Percentiles rank a stretch among this genome's conserved stretches.
phyloP scores from a whole-genome alignment of 2,329 filamentous ascomycete species.

The Coleophoma cylindrospora region DNA sequence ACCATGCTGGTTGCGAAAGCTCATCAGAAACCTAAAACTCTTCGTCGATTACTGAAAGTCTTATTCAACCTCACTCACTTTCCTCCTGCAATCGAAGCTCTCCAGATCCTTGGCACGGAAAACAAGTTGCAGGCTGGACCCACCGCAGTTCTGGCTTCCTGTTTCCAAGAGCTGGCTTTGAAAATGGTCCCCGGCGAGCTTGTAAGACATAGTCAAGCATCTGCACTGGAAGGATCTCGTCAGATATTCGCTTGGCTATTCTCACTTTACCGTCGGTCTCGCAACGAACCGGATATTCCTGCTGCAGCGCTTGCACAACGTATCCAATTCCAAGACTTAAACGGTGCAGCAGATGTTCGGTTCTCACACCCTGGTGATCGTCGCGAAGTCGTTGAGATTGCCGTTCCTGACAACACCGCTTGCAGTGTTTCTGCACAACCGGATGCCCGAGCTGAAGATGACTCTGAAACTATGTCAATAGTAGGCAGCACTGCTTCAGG shows the following conservation, averaged over 20 bases:
- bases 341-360: neutral
- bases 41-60: neutral
- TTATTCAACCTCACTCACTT: constrained; percentile 1
- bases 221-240: neutral
- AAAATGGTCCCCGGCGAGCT: neutral
- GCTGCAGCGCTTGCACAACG: neutral
- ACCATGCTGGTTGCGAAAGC: neutral
- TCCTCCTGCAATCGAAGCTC: neutral
- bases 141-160: neutral
- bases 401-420: neutral
- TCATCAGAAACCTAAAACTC: neutral
- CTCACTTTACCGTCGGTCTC: neutral
- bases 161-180: neutral
- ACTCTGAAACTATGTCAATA: neutral
- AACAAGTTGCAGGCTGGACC: neutral
- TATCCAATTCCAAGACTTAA: neutral
- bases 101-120: neutral
- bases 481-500: neutral
- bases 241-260: neutral
- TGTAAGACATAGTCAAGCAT: neutral
- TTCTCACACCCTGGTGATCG: neutral
- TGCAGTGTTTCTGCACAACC: neutral
- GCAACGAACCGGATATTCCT: neutral
- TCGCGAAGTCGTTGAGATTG: neutral
- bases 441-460: neutral